Evolutionary conservation across 345 rosid species (phyloP), one percentile per base, ranked within the genome.

Genomic region (Moringa oleifera): DNA sequence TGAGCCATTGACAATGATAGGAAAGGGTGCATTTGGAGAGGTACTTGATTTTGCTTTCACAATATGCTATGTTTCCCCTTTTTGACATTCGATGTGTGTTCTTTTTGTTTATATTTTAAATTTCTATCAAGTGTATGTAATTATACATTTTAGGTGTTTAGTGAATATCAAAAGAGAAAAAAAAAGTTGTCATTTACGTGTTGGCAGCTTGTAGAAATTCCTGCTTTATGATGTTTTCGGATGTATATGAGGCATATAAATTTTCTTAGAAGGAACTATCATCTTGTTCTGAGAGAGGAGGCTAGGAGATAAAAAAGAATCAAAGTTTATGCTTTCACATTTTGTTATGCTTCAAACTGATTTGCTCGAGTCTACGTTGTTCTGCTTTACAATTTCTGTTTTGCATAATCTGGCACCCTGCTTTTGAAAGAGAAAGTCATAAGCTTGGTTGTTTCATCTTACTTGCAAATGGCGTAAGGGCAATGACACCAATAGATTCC

Each of bases 21-120:
- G 98, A 57, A 93, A 90, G 78, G 98, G 98, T 36, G 98, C 97
- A 66, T 93, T 93, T 70, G 98, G 98, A 64, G 98, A 93, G 98
- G 98, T 92, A 79, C 20, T 56, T 24, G 28, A 28, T 20, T 4
- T 66, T 12, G 59, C 33, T 53, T 25, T 66, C 3, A 28, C 33
- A 28, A 4, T 11, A 41, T 41, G 47, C 12, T 15, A 28, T 8
- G 8, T 41, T 41, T 41, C 12, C 13, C 47, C 12, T 1, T 41
- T 4, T 4, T 41, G 47, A 41, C 47, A 41, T 41, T 41, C 33
- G 8, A 28, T 8, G 5, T 61, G 57, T 24, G 47, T 61, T 25
- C 33, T n/a, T 31, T 20, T 65, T 24, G n/a, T 24, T 46, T 33
- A 11, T n/a, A 20, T 24, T n/a, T 63, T 47, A 2, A 57, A 20